Base-by-base conservation (phyloP, 2,329 filamentous ascomycete species). In the Dissoconium aciculare region DNA sequence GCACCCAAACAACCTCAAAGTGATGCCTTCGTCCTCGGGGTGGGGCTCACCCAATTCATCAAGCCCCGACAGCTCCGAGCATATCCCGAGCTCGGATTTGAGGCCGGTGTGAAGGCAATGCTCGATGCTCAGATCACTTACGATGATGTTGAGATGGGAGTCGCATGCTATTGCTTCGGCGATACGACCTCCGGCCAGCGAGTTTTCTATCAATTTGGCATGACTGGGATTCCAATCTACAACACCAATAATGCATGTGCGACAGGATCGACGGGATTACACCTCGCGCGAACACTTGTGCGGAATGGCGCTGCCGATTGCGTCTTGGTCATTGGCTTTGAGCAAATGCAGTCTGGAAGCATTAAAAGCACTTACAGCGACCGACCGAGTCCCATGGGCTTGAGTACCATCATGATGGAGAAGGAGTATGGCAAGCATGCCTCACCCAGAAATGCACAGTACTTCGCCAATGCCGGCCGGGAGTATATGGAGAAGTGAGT, bases 171-270 rank as follows among this genome's bases (percentile, higher is more conserved):
- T 66, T 92, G 84, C 67, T 94, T 93, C 57, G 87, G 87, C 51
- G 87, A 95, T 63, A 84, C 75, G 41, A 93, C 87, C 33, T 89
- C 80, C 58, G 87, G 87, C 28, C 87, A 95, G 65, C 78, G 87
- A 41, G 84, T 94, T 52, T 93, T 95, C 62, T 95, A 95, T 61
- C 87, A 95, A 62, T 93, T 95, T 57, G 87, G 87, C 63, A 85
- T 95, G 77, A 94, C 84, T 25, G 68, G 78, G 51, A 94, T 95
- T 46, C 87, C 87, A 48, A 81, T 95, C 53, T 85, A 91, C 66
- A 95, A 95, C 52, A 83, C 93, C 52, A 94, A 94, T 69, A 95
- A 95, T 67, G 93, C 93, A 64, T 95, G 87, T 67, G 82, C 81
- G 3, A 95, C 87, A 0, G 87, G 87, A 11, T 83, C 77, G 4